Evolutionary conservation across 768 basidiomycete genomes (phyloP), one percentile per base, ranked within the genome.

Genomic region (Trametes villosa): DNA sequence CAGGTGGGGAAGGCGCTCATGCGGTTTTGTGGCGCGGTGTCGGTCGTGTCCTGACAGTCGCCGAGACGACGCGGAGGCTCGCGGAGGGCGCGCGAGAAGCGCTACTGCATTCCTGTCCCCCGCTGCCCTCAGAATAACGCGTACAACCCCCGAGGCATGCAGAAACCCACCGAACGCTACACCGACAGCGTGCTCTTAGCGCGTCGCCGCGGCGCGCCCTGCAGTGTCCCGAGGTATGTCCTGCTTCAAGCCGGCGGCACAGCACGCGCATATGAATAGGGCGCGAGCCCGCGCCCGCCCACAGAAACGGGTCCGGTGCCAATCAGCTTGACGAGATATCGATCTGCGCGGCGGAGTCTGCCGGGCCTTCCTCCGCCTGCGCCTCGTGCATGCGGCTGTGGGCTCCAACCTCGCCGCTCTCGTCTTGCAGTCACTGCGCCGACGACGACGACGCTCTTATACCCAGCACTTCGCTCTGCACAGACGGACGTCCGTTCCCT

Each of bases 341-440:
- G 58, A 60, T 64, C 59, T 64, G 63, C 59, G 63, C 59, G 63
- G 57, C 49, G 62, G 42, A 30, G 36, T 30, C 50, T 62, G 60
- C 60, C 60, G 60, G 48, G 27, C 38, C 30, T n/a, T 41, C 33
- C 17, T 7, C 17, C 33, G 7, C 33, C 33, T 34, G 24, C 47
- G n/a, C 40, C n/a, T 13, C 22, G 30, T 48, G 15, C 24, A 3
- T 30, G 27, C n/a, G 33, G 34, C 22, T 12, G 36, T 12, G 34
- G 34, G 8, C 38, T 44, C 53, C 40, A 33, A 22, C 44, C 62
- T 53, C 62, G 52, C 52, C 40, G n/a, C 26, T 30, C 38, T 33
- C 52, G 50, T 42, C n/a, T n/a, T n/a, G n/a, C n/a, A n/a, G n/a
- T n/a, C n/a, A 46, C 41, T 15, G 22, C 40, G 13, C 30, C 46